Conservation (phyloP, 257 asterid species). For the Capsicum pubescens region DNA sequence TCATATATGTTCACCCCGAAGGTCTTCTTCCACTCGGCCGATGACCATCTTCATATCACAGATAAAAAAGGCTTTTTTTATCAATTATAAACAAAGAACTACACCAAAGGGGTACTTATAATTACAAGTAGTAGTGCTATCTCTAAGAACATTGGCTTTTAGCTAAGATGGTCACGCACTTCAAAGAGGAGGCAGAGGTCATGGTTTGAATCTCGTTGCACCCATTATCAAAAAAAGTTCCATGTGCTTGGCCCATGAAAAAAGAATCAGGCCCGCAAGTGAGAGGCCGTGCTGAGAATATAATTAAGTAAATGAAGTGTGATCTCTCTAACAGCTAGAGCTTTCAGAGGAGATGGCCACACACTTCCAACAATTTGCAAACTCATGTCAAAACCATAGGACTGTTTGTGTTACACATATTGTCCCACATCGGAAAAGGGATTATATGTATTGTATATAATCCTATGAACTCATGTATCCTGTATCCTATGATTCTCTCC, state of each 20-base stretch:
- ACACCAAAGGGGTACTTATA: no score
- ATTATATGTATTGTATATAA: neutral
- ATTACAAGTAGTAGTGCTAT: neutral
- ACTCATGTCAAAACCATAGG: conserved; percentile 16
- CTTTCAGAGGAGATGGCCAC: neutral
- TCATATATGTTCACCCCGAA: no score
- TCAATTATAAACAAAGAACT: no score
- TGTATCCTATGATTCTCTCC: neutral
- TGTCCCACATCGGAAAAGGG: neutral
- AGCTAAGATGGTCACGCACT: neutral
- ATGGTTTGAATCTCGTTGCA: neutral
- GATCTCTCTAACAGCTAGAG: neutral
- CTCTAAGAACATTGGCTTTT: neutral
- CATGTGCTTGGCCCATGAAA: neutral
- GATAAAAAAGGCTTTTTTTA: no score
- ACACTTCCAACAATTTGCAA: neutral
- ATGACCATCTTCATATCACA: no score
- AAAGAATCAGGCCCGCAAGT: neutral
- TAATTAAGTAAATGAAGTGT: neutral
- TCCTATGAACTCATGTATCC: conserved; percentile 11
- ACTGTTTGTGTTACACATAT: neutral
- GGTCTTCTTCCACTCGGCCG: no score
- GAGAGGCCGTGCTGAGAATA: neutral
- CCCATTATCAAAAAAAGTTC: neutral
- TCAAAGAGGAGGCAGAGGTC: neutral